A percentile compares a stretch with the other conserved stretches of the same genome.
These are phyloP conservation scores for Hypoxylon sp. DNA, from an alignment of 2,329 filamentous ascomycete genomes.

Conservation along the genomic window DNA sequence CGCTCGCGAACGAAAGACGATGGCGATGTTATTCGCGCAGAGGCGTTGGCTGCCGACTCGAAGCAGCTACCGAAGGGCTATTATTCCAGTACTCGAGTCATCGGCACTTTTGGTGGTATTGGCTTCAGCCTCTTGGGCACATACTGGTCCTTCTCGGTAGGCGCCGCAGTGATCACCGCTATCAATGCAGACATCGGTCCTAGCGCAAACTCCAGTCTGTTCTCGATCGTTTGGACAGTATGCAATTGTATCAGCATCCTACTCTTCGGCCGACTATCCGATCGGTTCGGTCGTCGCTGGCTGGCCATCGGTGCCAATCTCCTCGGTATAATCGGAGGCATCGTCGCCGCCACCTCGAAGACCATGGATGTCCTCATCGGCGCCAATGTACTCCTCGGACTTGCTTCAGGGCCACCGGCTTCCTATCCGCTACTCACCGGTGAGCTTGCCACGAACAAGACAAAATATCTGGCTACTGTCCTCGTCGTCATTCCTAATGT, in stretches of 20 bases:
- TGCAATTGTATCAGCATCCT: conserved; percentile 31
- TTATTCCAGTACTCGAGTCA: conserved; percentile 29
- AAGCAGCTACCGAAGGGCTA: conserved; percentile 30
- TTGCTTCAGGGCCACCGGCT: conserved; percentile 26
- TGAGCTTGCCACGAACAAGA: conserved; percentile 38
- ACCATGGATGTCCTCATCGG: conserved; percentile 32
- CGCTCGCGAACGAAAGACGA: conserved; percentile 9
- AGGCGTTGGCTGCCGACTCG: conserved; percentile 31
- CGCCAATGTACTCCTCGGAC: conserved; percentile 34
- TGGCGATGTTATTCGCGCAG: conserved; percentile 31
- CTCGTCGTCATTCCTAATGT: conserved; percentile 34
- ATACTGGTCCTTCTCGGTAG: conserved; percentile 34
- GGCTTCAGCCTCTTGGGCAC: conserved; percentile 34
- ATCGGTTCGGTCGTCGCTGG: conserved; percentile 28
- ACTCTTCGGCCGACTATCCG: conserved; percentile 30
- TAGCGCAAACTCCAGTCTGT: conserved; percentile 23
- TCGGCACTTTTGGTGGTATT: conserved; percentile 31
- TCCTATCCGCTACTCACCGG: conserved; percentile 34
- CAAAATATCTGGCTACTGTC: conserved; percentile 31
- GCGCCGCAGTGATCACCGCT: conserved; percentile 25
- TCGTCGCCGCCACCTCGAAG: conserved; percentile 32
- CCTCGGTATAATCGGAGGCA: conserved; percentile 36
- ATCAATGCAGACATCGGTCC: conserved; percentile 27
- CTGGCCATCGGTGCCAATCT: conserved; percentile 29
- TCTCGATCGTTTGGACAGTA: conserved; percentile 26